Evolutionary conservation across 75 land plant species (phyloP), one percentile per base, ranked within the genome.

Genomic region (Pinus albicaulis): DNA sequence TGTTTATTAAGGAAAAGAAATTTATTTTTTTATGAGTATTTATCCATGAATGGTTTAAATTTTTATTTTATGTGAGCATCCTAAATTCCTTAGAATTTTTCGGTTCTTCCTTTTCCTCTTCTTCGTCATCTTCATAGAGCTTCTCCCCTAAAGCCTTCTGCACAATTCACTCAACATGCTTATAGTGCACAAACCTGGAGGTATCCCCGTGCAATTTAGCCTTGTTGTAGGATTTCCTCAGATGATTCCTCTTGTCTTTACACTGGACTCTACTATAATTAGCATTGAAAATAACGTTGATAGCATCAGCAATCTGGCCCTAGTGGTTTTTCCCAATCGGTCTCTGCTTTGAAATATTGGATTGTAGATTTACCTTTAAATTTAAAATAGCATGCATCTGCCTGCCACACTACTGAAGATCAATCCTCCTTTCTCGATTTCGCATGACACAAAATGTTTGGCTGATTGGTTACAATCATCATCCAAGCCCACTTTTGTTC

Each of bases 401-500:
- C 71, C 24, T n/a, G 71, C 11, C 52, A 68, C 64, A 68, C n/a
- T 41, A n/a, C 48, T 7, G 52, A n/a, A 68, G 48, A 41, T 68
- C 48, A 68, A 41, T 68, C 52, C 34, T 41, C 13, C 41, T 68
- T 68, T n/a, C 2, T 22, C n/a, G 13, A 68, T 36, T 41, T 68
- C 22, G 24, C 1, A 4, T 20, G 7, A 3, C 19, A 14, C n/a
- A 53, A 36, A 38, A 93, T 91, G 73, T 91, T 93, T 20, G 95
- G 95, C 81, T 93, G 95, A 74, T 81, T 91, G 20, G 91, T 93
- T 13, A 91, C 91, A 8, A 91, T 86, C 71, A 89, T 78, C 44
- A 93, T 91, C 95, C 95, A 93, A 12, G 95, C 93, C 95, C 95
- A 93, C 68, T 82, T 91, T 28, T 85, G 95, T 62, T 93, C 89